phyloP scores from a whole-genome alignment of 768 basidiomycete species.

The Leccinum rimulosum region DNA sequence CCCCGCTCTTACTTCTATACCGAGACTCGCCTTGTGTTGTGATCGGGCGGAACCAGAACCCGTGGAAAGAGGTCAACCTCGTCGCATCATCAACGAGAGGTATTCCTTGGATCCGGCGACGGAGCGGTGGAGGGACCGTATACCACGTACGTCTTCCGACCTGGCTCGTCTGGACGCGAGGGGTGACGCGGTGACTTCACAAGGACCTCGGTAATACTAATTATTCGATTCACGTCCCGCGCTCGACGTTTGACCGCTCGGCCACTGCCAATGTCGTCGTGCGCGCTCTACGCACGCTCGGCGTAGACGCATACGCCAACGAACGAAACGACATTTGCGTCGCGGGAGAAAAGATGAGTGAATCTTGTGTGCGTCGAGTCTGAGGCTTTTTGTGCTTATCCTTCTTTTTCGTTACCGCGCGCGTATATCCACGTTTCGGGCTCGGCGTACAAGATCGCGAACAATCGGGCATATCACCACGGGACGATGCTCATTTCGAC shows the following conservation, averaged over 20 bases:
- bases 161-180: not conserved
- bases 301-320: conserved; percentile 75
- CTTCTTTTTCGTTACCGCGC: not conserved
- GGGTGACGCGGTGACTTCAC: not conserved
- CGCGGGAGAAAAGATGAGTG: conserved; percentile 83
- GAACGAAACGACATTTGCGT: conserved; percentile 92
- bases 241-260: conserved; percentile 74
- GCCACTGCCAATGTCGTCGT: conserved; percentile 76
- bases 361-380: not conserved
- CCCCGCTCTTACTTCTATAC: conserved; percentile 83
- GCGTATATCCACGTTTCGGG: conserved; percentile 75
- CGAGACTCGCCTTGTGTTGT: conserved; percentile 87
- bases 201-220: conserved; percentile 98
- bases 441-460: conserved; percentile 95
- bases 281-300: conserved; percentile 72
- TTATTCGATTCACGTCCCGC: conserved; percentile 89
- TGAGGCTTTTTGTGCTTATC: not conserved
- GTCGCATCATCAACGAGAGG: conserved; percentile 45
- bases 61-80: conserved; percentile 96
- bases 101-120: conserved; percentile 77
- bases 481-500: conserved; percentile 98
- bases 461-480: conserved; percentile 91
- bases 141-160: conserved; percentile 70
- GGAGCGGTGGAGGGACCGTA: conserved; percentile 94
- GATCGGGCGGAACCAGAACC: conserved; percentile 95